Conservation (phyloP, 805 yeast genomes). For the Vanderwaltozyma yarrowii region DNA sequence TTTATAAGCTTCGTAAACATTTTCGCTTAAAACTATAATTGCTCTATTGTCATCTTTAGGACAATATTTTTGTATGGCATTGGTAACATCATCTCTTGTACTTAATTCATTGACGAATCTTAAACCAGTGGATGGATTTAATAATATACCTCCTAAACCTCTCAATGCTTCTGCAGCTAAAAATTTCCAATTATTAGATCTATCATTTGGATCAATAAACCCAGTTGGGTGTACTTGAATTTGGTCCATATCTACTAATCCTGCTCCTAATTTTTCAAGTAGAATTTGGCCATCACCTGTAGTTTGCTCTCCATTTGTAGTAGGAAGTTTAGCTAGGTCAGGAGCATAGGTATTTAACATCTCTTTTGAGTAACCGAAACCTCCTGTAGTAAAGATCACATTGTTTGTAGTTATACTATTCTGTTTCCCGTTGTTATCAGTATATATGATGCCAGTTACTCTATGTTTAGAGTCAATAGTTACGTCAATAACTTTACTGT, state of each 20-base stretch:
- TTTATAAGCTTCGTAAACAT: conserved; percentile 36
- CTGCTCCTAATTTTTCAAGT: conserved; percentile 38
- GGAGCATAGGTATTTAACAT: conserved; percentile 37
- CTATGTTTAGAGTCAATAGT: conserved; percentile 19
- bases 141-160: conserved; percentile 47
- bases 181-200: conserved; percentile 38
- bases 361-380: conserved; percentile 36
- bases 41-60: conserved; percentile 26
- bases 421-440: conserved; percentile 20
- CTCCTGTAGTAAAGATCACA: conserved; percentile 51
- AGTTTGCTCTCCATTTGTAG: conserved; percentile 47
- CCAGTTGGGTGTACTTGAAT: conserved; percentile 59
- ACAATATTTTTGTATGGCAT: conserved; percentile 30
- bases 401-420: conserved; percentile 20
- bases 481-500: conserved; percentile 31
- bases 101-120: conserved; percentile 46
- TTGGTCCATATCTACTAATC: conserved; percentile 46
- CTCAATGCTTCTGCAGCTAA: conserved; percentile 51
- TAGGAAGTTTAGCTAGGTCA: conserved; percentile 36
- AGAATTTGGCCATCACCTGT: conserved; percentile 50
- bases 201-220: conserved; percentile 37
- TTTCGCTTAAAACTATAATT: conserved; percentile 32
- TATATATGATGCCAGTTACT: conserved; percentile 37
- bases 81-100: conserved; percentile 45
- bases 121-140: conserved; percentile 35